Percentiles rank a stretch among this genome's conserved stretches.
phyloP scores from a whole-genome alignment of 1,284 basidiomycete genomes.

The Peniophora sp. region DNA sequence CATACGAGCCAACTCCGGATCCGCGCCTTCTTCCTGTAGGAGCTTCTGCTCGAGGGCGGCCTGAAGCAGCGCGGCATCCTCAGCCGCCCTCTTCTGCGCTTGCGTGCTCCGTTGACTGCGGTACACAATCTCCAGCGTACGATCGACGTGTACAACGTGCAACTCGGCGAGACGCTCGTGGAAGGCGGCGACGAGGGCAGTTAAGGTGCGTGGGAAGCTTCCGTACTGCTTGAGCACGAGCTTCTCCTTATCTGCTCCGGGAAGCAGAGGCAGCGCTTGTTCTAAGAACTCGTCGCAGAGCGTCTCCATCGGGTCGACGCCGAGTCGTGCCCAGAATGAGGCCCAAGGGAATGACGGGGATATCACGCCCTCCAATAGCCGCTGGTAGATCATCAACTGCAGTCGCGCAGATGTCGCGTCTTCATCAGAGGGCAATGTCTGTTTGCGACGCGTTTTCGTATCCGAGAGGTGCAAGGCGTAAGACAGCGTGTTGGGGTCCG shows the following conservation, averaged over 20 bases:
- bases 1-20: slow-evolving; percentile 53
- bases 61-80: not conserved
- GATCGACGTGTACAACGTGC: slow-evolving; percentile 29
- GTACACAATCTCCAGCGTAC: slow-evolving; percentile 41
- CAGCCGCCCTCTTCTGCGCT: not conserved
- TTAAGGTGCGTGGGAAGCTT: slow-evolving; percentile 16
- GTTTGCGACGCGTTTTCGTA: slow-evolving; percentile 63
- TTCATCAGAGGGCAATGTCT: slow-evolving; percentile 48
- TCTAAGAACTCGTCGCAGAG: slow-evolving; percentile 10
- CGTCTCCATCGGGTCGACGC: slow-evolving; percentile 12
- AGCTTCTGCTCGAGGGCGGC: slow-evolving; percentile 1
- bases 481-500: not conserved
- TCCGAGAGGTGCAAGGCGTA: slow-evolving; percentile 54
- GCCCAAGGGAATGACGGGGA: slow-evolving; percentile 42
- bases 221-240: not conserved
- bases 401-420: slow-evolving; percentile 62
- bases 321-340: slow-evolving; percentile 41
- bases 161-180: slow-evolving; percentile 21
- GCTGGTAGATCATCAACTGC: slow-evolving; percentile 82
- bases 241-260: not conserved
- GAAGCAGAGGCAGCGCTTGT: slow-evolving; percentile 6
- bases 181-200: slow-evolving; percentile 22
- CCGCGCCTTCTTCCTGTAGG: slow-evolving; percentile 26
- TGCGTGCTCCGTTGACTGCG: slow-evolving; percentile 27
- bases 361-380: slow-evolving; percentile 53